Percentiles rank a stretch among this genome's conserved stretches.
These are phyloP conservation scores for Apium graveolens DNA, from an alignment of 129 eudicot species.

Conservation along the genomic window DNA sequence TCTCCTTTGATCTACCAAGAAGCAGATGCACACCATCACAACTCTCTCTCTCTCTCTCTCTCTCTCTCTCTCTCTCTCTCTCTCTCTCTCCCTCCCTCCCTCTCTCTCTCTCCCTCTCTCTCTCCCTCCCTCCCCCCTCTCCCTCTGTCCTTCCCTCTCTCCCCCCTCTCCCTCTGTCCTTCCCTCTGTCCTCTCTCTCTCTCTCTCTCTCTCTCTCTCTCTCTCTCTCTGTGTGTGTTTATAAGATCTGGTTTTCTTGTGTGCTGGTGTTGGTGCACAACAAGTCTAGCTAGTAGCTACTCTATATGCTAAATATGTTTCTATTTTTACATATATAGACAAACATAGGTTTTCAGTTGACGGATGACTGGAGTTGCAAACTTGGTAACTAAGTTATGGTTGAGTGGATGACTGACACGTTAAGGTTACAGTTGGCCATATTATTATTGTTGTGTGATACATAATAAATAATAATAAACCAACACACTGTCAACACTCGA, in stretches of 20 bases:
- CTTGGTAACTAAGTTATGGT: neutral
- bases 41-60: neutral
- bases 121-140: too few relatives aligned
- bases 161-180: too few relatives aligned
- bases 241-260: neutral
- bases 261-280: neutral
- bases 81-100: too few relatives aligned
- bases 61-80: too few relatives aligned
- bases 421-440: neutral
- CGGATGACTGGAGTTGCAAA: neutral
- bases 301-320: neutral
- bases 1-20: slow-evolving; percentile 73
- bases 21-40: slow-evolving; percentile 67
- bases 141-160: too few relatives aligned
- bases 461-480: neutral
- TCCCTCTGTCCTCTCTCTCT: too few relatives aligned
- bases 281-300: neutral
- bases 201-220: too few relatives aligned
- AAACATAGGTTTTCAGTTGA: neutral
- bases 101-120: too few relatives aligned
- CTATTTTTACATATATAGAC: neutral
- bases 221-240: neutral
- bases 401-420: slow-evolving; percentile 5
- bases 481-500: neutral
- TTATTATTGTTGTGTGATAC: neutral